A percentile compares a stretch with the other conserved stretches of the same genome.
phyloP scores from a whole-genome alignment of 148 eudicot genomes.

The Rhododendron griersonianum region DNA sequence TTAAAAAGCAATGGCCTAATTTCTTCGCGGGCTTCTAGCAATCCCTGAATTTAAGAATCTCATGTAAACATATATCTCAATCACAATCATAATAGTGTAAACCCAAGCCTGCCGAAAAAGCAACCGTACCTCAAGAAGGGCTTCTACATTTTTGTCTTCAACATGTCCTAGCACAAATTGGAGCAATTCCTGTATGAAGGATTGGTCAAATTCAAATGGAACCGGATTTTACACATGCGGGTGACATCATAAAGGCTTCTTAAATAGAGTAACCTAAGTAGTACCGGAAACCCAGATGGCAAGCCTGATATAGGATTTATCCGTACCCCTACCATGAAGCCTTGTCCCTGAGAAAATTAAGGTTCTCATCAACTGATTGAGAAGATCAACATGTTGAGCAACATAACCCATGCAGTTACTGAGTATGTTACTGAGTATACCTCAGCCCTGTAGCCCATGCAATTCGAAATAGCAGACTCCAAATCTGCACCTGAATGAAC shows the following conservation, averaged over 20 bases:
- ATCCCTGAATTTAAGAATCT: slow-evolving; percentile 46
- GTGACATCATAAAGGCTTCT: neutral
- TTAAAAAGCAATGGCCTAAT: slow-evolving; percentile 66
- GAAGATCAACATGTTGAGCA: slow-evolving; percentile 13
- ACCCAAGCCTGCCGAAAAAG: neutral
- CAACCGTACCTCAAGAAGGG: slow-evolving; percentile 75
- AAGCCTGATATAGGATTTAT: slow-evolving; percentile 86
- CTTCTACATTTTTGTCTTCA: slow-evolving; percentile 83
- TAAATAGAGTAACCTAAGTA: slow-evolving; percentile 1
- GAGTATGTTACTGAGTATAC: slow-evolving; percentile 37
- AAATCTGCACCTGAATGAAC: slow-evolving; percentile 99
- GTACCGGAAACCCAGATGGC: slow-evolving; percentile 88
- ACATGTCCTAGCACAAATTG: slow-evolving; percentile 69
- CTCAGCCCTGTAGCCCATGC: slow-evolving; percentile 89
- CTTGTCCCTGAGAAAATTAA: slow-evolving; percentile 70
- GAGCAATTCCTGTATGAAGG: slow-evolving; percentile 64
- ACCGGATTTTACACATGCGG: neutral
- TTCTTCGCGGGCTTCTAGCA: slow-evolving; percentile 85
- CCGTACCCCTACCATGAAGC: slow-evolving; percentile 97
- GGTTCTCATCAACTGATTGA: slow-evolving; percentile 15
- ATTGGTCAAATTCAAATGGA: slow-evolving; percentile 7
- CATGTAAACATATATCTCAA: neutral
- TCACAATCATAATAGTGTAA: neutral
- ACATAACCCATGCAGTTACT: neutral
- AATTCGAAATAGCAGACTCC: slow-evolving; percentile 82